Conservation (phyloP, 2,329 filamentous ascomycete genomes). For the Cercospora berteroae region DNA sequence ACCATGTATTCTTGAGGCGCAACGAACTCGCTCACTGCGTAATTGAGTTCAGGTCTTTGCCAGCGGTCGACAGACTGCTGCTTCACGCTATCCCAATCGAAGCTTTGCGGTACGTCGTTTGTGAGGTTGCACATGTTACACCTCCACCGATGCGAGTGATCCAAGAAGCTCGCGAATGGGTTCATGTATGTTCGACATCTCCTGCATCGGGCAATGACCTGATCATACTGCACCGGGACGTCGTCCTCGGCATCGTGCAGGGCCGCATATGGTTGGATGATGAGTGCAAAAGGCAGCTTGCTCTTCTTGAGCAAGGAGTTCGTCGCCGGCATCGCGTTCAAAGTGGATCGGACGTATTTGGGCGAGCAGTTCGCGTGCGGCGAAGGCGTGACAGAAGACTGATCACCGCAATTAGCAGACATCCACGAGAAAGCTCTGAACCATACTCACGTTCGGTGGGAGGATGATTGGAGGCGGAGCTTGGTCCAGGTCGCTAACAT, state of each 20-base stretch:
- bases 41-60: conserved; percentile 88
- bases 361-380: conserved; percentile 86
- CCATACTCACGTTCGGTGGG: conserved; percentile 76
- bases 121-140: conserved; percentile 99
- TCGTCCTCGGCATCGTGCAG: conserved; percentile 90
- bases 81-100: conserved; percentile 92
- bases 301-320: conserved; percentile 94
- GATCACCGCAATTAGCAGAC: neutral
- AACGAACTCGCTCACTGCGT: conserved; percentile 95
- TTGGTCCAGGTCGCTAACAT: conserved; percentile 86
- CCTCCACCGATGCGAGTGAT: conserved; percentile 95
- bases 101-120: conserved; percentile 98
- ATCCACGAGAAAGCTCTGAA: neutral
- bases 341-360: conserved; percentile 90
- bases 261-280: conserved; percentile 92
- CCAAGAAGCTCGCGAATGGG: conserved; percentile 91
- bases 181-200: conserved; percentile 98
- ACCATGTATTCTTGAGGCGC: conserved; percentile 99
- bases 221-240: conserved; percentile 89
- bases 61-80: conserved; percentile 91
- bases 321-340: conserved; percentile 91
- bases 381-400: conserved; percentile 89
- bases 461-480: conserved; percentile 88
- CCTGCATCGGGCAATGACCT: conserved; percentile 94
- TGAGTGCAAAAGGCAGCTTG: conserved; percentile 87